phyloP scores from a whole-genome alignment of 2,329 filamentous ascomycete species.

The Venturia asperata region DNA sequence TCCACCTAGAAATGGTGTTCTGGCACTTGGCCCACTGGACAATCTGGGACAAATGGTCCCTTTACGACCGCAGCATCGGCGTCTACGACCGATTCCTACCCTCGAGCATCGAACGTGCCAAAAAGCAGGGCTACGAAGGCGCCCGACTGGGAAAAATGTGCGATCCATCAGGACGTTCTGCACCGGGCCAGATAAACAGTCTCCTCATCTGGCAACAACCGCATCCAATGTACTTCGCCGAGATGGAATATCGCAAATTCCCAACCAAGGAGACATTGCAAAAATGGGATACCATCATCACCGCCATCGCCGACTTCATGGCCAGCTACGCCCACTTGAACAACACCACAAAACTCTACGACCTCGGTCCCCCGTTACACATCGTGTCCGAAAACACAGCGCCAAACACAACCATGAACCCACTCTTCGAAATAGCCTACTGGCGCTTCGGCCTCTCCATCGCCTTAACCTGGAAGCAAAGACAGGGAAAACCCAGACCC shows the following conservation, averaged over 20 bases:
- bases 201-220: conserved; percentile 58
- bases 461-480: conserved; percentile 25
- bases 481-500: not conserved
- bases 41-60: conserved; percentile 43
- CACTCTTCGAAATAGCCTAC: conserved; percentile 54
- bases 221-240: conserved; percentile 54
- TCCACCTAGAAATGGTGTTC: conserved; percentile 49
- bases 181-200: conserved; percentile 55
- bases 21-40: conserved; percentile 49
- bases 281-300: conserved; percentile 49
- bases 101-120: conserved; percentile 31
- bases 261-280: conserved; percentile 35
- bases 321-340: conserved; percentile 51
- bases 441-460: conserved; percentile 52
- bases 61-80: conserved; percentile 39
- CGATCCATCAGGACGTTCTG: conserved; percentile 48
- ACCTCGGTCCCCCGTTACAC: conserved; percentile 47
- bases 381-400: conserved; percentile 52
- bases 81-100: conserved; percentile 44
- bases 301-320: conserved; percentile 53
- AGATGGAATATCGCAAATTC: conserved; percentile 46
- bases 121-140: conserved; percentile 34
- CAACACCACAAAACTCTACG: conserved; percentile 44
- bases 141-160: conserved; percentile 52
- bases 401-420: conserved; percentile 50